A percentile compares a stretch with the other conserved stretches of the same genome.
Evolutionary conservation across 352 stramenopile genomes (phyloP).

Genomic region (Pythium rishiriense): DNA sequence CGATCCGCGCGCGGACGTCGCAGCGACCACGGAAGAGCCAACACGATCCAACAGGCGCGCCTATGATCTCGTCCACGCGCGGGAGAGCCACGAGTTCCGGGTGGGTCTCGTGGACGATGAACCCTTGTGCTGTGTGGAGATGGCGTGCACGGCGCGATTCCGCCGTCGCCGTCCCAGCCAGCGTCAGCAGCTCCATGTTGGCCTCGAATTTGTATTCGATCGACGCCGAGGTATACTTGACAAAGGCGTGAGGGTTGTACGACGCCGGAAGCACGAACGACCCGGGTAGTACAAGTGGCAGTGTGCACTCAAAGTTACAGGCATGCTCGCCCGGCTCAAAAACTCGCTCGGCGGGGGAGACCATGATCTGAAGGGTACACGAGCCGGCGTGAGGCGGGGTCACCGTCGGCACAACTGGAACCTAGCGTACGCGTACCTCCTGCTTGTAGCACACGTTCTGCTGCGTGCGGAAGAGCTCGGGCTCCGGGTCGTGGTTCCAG

Average conservation of each 20-base stretch:
- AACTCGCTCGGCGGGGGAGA: constrained; percentile 11
- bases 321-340: constrained; percentile 7
- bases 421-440: not conserved
- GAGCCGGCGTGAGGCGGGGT: not conserved
- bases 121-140: not conserved
- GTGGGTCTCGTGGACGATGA: constrained; percentile 18
- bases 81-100: constrained; percentile 8
- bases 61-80: not conserved
- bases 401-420: not conserved
- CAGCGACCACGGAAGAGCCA: not conserved
- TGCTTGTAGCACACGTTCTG: constrained; percentile 19
- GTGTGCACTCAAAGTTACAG: constrained; percentile 14
- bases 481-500: constrained; percentile 11
- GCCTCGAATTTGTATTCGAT: constrained; percentile 17
- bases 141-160: not conserved
- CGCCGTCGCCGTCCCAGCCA: not conserved
- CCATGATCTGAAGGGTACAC: constrained; percentile 9
- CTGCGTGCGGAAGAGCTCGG: not conserved
- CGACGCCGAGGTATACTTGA: constrained; percentile 10
- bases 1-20: constrained; percentile 3
- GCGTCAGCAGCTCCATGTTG: not conserved
- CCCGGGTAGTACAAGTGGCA: constrained; percentile 13
- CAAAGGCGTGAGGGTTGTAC: not conserved
- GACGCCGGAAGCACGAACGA: constrained; percentile 7
- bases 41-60: not conserved